Conservation (phyloP, 1,284 basidiomycete genomes). For the Trichosporon ovoides region DNA sequence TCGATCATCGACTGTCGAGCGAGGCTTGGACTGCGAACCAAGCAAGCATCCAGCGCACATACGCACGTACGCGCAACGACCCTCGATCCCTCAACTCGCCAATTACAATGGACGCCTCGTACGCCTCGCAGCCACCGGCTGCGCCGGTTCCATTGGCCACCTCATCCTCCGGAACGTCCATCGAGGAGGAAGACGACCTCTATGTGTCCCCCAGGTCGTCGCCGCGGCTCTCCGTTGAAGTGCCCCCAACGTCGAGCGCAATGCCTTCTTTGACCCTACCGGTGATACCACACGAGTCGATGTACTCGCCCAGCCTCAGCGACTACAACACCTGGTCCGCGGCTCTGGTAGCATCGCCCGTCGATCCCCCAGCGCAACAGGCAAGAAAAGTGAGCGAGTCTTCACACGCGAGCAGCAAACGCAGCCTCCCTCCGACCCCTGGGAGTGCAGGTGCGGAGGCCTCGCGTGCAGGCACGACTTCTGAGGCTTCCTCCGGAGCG, state of each 20-base stretch:
- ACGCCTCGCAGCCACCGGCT: not conserved
- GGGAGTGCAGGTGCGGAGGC: not conserved
- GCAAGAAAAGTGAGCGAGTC: not conserved
- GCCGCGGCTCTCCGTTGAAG: not conserved
- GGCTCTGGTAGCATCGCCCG: not conserved
- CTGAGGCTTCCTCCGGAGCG: not conserved
- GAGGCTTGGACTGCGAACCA: no score
- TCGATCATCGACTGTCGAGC: no score
- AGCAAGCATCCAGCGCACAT: no score
- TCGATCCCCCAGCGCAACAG: not conserved
- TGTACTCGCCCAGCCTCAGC: not conserved
- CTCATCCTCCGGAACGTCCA: not conserved
- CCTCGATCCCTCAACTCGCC: no score
- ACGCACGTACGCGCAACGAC: no score
- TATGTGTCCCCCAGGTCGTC: not conserved
- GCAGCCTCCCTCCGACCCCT: not conserved
- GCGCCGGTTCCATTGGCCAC: not conserved
- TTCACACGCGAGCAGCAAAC: not conserved
- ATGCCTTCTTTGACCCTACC: not conserved
- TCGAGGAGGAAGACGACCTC: not conserved
- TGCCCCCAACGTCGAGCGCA: not conserved
- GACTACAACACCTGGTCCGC: conserved; percentile 4
- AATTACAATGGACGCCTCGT: not conserved
- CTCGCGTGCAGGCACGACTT: no score
- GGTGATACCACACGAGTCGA: not conserved